Evolutionary conservation across 73 alveolate genomes (phyloP), one percentile per base, ranked within the genome.

Genomic region (Paramecium octaurelia): DNA sequence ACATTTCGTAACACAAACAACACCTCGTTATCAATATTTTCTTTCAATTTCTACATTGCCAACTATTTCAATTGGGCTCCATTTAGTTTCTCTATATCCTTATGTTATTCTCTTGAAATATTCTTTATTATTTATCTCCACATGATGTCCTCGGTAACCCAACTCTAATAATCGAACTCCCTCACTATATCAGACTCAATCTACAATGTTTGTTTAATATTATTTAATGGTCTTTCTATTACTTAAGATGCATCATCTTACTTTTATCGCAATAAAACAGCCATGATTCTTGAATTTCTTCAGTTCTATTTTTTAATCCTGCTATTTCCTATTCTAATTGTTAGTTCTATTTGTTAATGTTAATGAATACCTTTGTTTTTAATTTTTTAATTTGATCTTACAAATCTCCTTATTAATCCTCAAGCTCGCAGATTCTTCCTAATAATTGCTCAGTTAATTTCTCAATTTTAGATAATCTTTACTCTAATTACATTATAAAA

Each of bases 271-370:
- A 64, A 27, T 64, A 64, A 24, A 64, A 64, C 0, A 64, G 50
- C 84, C 84, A 64, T 64, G 84, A 64, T 64, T 64, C 84, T 16
- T 64, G 10, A 20, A 64, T 42, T 24, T 64, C 84, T 64, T 64
- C 84, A 3, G 84, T 27, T 64, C 1, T 64, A 64, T 64, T 64
- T 10, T 64, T 64, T 8, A 64, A 34, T 8, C 6, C 6, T 11
- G 24, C 27, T 11, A 64, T 27, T 64, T 64, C 84, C 21, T 64
- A 31, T n/a, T 64, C 84, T 12, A 64, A 34, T 34, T 12, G 6
- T 64, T 29, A 64, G 12, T 64, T 64, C 84, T 64, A 40, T 64
- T 9, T 12, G 7, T 0, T 64, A 64, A 11, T 12, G 4, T 6
- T 64, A 9, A 31, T 54, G 35, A 5, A 27, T 64, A 64, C 84